Evolutionary conservation across 164 flowering plant species (phyloP), one percentile per base, ranked within the genome.

Genomic region (Litsea cubeba): DNA sequence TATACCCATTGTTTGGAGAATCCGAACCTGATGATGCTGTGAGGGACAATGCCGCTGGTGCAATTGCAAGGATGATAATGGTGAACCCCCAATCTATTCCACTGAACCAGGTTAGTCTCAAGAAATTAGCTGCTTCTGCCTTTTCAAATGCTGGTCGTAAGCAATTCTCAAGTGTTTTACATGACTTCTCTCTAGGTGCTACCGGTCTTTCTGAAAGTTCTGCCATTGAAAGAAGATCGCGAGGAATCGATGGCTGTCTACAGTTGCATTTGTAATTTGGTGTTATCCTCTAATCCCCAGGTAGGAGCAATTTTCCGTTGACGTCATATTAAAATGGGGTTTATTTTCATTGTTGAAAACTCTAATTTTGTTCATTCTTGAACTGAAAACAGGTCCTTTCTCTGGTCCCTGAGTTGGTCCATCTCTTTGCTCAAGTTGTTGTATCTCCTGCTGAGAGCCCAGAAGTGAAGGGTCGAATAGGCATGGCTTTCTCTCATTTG

Each of bases 31-130:
- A 95, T 82, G 84, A 87, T 87, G 99, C 99, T 49, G 99, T 95
- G 20, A 88, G 95, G 79, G 99, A 95, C 81, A 95, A 95, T 83
- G 98, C 99, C 25, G 99, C 98, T 76, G 98, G 99, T 80, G 98
- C 99, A 51, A 89, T 93, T 78, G 94, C 99, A 81, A 90, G 96
- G 78, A 93, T 95, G 99, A 95, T 95, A 51, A 89, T 90, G 93
- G 90, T 86, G 69, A 92, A 89, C 69, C 99, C 97, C 17, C 91
- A 95, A 79, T 74, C 90, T 62, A 83, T 95, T 66, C 97, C 99
- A 35, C 78, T 95, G 80, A 87, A 89, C 75, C 99, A 95, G 91
- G 99, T 93, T 76, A 50, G 28, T 71, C 60, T 63, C 24, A 26
- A 62, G 49, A 49, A n/a, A 2, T 23, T 22, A 20, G 40, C 60